These are phyloP conservation scores for Erysimum cheiri DNA, from an alignment of 441 rosid species.

Conservation along the genomic window DNA sequence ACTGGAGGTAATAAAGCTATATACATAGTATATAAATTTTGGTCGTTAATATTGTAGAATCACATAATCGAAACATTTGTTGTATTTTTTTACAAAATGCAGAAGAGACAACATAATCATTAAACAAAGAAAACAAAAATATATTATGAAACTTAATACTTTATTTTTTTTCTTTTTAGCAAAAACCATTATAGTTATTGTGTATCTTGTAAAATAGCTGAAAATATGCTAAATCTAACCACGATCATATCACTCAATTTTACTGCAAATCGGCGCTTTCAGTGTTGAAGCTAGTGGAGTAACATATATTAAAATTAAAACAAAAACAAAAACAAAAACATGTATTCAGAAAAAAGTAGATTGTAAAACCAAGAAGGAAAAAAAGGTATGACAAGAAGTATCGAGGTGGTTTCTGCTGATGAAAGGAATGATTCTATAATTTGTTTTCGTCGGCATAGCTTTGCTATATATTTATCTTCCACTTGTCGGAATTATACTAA, in stretches of 20 bases:
- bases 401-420: conserved; percentile 13
- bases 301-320: background rate
- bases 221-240: too few species aligned
- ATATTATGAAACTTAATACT: background rate
- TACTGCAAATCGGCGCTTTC: background rate
- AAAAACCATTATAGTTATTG: too few species aligned
- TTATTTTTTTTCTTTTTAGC: background rate
- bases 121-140: background rate
- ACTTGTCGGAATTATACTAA: conserved; percentile 20
- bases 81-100: too few species aligned
- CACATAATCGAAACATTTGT: too few species aligned
- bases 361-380: background rate
- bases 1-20: too few species aligned
- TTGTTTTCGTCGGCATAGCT: conserved; percentile 3
- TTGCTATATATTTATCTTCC: conserved; percentile 32
- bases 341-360: background rate
- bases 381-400: conserved; percentile 6
- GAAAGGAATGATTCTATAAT: background rate
- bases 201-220: background rate
- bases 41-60: too few species aligned
- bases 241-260: background rate
- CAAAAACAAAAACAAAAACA: too few species aligned
- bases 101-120: too few species aligned
- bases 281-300: conserved; percentile 9
- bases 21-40: too few species aligned